These are phyloP conservation scores for Candida broadrunensis DNA, from an alignment of 805 yeast genomes.

Conservation along the genomic window DNA sequence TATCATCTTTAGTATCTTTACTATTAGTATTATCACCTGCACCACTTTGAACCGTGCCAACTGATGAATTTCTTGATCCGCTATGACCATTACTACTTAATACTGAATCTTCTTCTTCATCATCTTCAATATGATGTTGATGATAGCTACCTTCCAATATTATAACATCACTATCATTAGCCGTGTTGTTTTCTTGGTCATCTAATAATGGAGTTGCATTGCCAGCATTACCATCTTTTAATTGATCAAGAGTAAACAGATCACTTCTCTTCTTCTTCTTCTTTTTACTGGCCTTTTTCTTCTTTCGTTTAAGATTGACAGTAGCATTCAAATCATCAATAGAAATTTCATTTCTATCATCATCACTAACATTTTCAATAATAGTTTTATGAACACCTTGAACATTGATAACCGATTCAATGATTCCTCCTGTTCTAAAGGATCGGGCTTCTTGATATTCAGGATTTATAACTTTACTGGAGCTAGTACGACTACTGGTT, in stretches of 20 bases:
- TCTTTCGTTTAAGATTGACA: conserved; percentile 5
- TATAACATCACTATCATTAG: conserved; percentile 1
- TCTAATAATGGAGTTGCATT: neutral
- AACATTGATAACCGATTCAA: conserved; percentile 79
- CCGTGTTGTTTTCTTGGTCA: neutral
- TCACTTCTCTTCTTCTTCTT: conserved; percentile 5
- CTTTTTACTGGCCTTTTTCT: conserved; percentile 3
- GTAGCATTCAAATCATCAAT: neutral
- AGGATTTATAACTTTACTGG: conserved; percentile 10
- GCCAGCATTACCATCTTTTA: neutral
- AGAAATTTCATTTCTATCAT: conserved; percentile 22
- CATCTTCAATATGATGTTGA: neutral
- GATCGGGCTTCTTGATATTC: conserved; percentile 34
- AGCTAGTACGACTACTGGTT: neutral
- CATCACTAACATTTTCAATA: conserved; percentile 60
- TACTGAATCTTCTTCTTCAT: conserved; percentile 4
- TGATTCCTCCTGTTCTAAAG: conserved; percentile 59
- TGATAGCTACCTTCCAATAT: neutral
- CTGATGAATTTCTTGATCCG: conserved; percentile 2
- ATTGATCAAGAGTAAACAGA: neutral
- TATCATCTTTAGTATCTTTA: conserved; percentile 1
- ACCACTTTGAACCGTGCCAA: neutral
- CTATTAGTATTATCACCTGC: conserved; percentile 1
- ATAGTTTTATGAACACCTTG: conserved; percentile 85
- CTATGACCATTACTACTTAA: neutral